phyloP scores from a whole-genome alignment of 805 yeast genomes.

The Zygosaccharomyces bisporus region DNA sequence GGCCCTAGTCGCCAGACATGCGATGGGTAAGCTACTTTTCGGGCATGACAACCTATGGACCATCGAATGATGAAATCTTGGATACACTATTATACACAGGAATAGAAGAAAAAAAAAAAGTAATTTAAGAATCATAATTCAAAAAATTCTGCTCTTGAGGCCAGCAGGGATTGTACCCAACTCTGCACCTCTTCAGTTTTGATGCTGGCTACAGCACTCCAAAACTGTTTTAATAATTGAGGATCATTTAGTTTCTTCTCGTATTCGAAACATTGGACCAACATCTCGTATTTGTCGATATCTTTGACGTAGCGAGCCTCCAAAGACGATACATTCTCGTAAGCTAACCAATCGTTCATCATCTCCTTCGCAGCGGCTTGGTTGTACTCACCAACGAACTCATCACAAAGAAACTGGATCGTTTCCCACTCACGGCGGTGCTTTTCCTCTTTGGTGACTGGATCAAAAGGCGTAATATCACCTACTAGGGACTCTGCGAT shows the following conservation, averaged over 20 bases:
- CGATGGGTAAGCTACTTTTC: conserved; percentile 79
- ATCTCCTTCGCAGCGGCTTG: conserved; percentile 58
- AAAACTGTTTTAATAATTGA: conserved; percentile 65
- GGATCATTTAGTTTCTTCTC: conserved; percentile 58
- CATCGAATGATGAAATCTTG: conserved; percentile 15
- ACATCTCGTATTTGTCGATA: conserved; percentile 85
- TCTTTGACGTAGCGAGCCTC: conserved; percentile 92
- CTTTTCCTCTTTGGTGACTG: conserved; percentile 71
- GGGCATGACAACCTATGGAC: conserved; percentile 77
- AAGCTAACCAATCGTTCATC: conserved; percentile 76
- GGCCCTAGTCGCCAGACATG: conserved; percentile 72
- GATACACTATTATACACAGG: not conserved
- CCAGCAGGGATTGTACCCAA: conserved; percentile 61
- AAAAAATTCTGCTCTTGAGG: conserved; percentile 39
- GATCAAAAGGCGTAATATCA: conserved; percentile 81
- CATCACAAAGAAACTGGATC: conserved; percentile 56
- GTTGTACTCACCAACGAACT: conserved; percentile 60
- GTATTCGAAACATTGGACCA: conserved; percentile 77
- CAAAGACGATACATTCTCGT: conserved; percentile 73
- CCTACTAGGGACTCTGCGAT: conserved; percentile 95
- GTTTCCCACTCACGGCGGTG: conserved; percentile 75
- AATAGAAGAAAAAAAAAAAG: not conserved
- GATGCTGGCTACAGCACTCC: conserved; percentile 55
- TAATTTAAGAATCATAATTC: not conserved
- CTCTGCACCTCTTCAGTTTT: conserved; percentile 65